Evolutionary conservation across 768 basidiomycete species (phyloP), one percentile per base, ranked within the genome.

Genomic region (Guyanaporus albipodus): DNA sequence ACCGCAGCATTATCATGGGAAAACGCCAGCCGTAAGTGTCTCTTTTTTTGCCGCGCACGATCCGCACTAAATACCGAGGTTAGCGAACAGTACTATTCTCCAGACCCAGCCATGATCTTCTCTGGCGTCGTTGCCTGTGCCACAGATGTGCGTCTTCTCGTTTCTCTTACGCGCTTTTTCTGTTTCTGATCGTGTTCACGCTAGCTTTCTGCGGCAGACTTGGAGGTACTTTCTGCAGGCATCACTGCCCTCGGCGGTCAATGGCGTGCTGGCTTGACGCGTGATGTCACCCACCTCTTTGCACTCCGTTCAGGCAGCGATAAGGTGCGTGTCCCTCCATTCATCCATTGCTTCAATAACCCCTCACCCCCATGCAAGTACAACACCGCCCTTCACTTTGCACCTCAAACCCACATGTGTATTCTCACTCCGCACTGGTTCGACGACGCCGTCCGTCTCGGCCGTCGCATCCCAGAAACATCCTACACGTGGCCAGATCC

Each of bases 351-450:
- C 8, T 18, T 15, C 34, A 1, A 24, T 19, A 6, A 21, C 24
- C 4, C 18, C 42, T 52, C 14, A 52, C 37, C 17, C n/a, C 23
- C 8, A 2, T 38, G 18, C 26, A 75, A n/a, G 60, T 76, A 74
- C 57, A 61, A 69, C 26, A 73, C 69, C 3, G 74, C 76, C 24
- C 68, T 85, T 53, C 79, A 84, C 52, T 82, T 77, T 63, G 75
- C 79, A 41, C 64, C 76, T 4, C 68, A 75, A 38, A 82, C 81
- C 0, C 67, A 72, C 8, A 77, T 93, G 57, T 79, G 75, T 40
- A 70, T 91, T 9, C 59, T 96, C n/a, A 74, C 91, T 0, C 93
- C 92, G 0, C 89, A 93, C 52, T 96, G 93, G 92, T 93, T 93
- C 49, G 88, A 93, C 55, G 90, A 92, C 54, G 75, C 76, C 3